Base-by-base conservation (phyloP, 2,329 filamentous ascomycete genomes). In the Xylaria sp. region DNA sequence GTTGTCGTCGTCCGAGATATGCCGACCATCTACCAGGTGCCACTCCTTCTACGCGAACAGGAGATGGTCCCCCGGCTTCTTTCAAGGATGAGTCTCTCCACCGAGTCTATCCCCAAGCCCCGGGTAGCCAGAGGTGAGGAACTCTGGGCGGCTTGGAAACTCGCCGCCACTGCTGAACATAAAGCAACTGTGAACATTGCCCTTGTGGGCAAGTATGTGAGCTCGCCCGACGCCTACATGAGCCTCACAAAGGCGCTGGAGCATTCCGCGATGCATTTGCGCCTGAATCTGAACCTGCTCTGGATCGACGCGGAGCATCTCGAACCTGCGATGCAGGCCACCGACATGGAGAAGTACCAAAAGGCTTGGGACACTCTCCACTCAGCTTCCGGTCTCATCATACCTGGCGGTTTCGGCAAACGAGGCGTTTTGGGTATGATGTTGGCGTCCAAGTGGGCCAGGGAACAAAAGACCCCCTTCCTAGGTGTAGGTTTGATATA, bases 1-100 rank as follows among this genome's bases (percentile, higher is more conserved):
- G 92, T 98, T 43, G 82, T 98, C 65, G 90, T 87, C n/a, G 93
- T 99, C 10, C 89, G 90, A 69, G 90, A 98, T 75, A 92, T 98
- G 77, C 83, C 89, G 19, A 93, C 93, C 11, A 96, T 91, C 54
- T 99, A 99, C 78, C 93, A 97, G 67, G 94, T 98, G 2, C 95
- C 95, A 0, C 83, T 97, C n/a, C 89, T 98, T 23, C 88, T 98
- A 13, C 86, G 94, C 69, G 84, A 93, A 68, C 92, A 98, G 78
- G 86, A 88, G 23, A 81, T 98, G 1, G 80, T 94, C 8, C 76
- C 81, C 11, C 84, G 87, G n/a, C 80, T 98, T 56, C 83, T 82
- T 37, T 78, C 83, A 7, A 66, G 25, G 23, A 62, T 64, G 62
- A 62, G 17, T 83, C 87, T 17, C 82, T 97, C 31, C 81, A 84